Conservation (phyloP, 2,329 filamentous ascomycete genomes). For the Pseudonectria foliicola region DNA sequence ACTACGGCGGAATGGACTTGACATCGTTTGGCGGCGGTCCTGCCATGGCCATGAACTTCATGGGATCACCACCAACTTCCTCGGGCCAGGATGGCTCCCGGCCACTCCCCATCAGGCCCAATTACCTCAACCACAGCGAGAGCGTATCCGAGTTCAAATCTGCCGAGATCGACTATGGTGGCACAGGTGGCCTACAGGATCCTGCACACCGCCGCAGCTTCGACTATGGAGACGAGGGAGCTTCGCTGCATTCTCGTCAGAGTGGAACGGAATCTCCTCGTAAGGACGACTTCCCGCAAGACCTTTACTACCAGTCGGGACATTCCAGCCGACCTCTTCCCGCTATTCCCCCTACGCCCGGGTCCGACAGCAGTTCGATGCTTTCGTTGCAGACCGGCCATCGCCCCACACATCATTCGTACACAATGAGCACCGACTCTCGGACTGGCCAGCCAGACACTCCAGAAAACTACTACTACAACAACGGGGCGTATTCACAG, state of each 20-base stretch:
- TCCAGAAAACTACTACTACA: slow-evolving; percentile 45
- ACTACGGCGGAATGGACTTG: slow-evolving; percentile 60
- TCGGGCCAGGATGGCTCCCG: slow-evolving; percentile 38
- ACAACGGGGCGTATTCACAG: slow-evolving; percentile 30
- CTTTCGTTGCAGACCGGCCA: slow-evolving; percentile 36
- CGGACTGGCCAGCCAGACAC: slow-evolving; percentile 31
- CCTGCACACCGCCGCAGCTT: slow-evolving; percentile 77
- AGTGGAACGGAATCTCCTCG: slow-evolving; percentile 59
- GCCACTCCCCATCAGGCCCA: slow-evolving; percentile 38
- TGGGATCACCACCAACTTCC: slow-evolving; percentile 34
- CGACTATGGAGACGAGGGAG: slow-evolving; percentile 81
- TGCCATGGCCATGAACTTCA: slow-evolving; percentile 42
- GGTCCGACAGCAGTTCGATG: slow-evolving; percentile 53
- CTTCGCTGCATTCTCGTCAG: slow-evolving; percentile 47
- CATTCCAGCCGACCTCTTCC: slow-evolving; percentile 59
- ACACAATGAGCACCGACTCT: slow-evolving; percentile 43
- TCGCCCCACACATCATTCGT: slow-evolving; percentile 38
- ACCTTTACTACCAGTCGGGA: slow-evolving; percentile 90
- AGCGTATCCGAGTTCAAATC: slow-evolving; percentile 40
- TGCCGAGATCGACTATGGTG: slow-evolving; percentile 76
- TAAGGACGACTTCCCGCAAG: slow-evolving; percentile 65
- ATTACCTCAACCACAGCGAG: slow-evolving; percentile 26
- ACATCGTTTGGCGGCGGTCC: slow-evolving; percentile 68
- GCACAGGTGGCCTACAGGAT: slow-evolving; percentile 80
- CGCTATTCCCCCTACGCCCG: slow-evolving; percentile 52